Percentiles rank a stretch among this genome's conserved stretches.
phyloP scores from a whole-genome alignment of 1,139 yeast genomes.

The Chernovozyma sophiae-reginae region DNA sequence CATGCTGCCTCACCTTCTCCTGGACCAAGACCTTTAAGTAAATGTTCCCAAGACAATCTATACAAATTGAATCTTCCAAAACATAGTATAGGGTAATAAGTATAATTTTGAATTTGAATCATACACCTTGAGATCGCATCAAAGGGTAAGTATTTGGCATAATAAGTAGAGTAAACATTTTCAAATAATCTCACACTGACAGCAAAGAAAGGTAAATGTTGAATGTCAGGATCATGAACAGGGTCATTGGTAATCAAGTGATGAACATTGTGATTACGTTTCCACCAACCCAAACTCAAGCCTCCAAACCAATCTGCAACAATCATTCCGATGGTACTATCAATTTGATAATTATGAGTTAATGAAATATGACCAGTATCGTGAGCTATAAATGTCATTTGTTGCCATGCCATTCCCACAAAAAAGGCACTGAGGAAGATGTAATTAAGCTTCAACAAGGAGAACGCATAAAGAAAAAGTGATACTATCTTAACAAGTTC shows the following conservation, averaged over 20 bases:
- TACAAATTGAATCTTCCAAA: conserved; percentile 87
- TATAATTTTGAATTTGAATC: conserved; percentile 61
- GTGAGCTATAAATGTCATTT: conserved; percentile 80
- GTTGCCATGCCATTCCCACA: conserved; percentile 86
- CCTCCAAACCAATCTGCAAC: conserved; percentile 87
- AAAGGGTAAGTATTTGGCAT: conserved; percentile 61
- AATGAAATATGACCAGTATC: conserved; percentile 87
- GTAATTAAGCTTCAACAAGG: conserved; percentile 44
- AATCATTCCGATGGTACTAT: conserved; percentile 67
- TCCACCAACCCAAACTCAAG: conserved; percentile 91
- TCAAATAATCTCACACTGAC: conserved; percentile 70
- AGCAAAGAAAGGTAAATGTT: conserved; percentile 87
- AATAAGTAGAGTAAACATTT: conserved; percentile 73
- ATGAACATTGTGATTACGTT: conserved; percentile 86
- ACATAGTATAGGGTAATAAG: conserved; percentile 73
- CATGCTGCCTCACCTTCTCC: conserved; percentile 78
- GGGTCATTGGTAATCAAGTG: conserved; percentile 88
- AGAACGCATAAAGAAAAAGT: conserved; percentile 48
- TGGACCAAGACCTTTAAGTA: conserved; percentile 73
- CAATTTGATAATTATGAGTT: conserved; percentile 76
- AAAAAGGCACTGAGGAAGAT: conserved; percentile 56
- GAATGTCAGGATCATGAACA: conserved; percentile 90
- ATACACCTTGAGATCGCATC: conserved; percentile 60
- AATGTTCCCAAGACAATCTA: conserved; percentile 73
- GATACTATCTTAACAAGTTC: conserved; percentile 61